Evolutionary conservation across 371 early-diverging fungal genomes (phyloP), one percentile per base, ranked within the genome.

Genomic region (Coemansia sp.): DNA sequence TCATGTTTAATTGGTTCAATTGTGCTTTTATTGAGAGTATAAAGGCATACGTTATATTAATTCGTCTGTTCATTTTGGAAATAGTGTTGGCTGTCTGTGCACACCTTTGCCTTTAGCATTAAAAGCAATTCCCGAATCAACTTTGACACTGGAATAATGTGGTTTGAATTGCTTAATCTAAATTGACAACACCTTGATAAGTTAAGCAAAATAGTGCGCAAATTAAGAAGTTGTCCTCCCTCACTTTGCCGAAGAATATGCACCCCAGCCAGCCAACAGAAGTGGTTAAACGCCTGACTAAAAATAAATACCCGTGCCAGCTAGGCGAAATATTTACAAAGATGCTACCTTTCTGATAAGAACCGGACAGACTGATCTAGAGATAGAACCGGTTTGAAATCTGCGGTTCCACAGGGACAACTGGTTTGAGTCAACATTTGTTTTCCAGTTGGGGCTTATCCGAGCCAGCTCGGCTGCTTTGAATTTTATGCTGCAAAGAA

Each of bases 341-440:
- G 54, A 19, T 23, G 54, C 26, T 13, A 23, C 15, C 54, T 54
- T 54, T 54, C 54, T 24, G 54, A 54, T 54, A 15, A 54, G 54
- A 54, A 54, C 7, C 3, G 28, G n/a, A 15, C 13, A 8, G 28
- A 7, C 54, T 15, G 24, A 54, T 54, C 26, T 28, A 28, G 54
- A 19, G 17, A 13, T 26, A 54, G 28, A 19, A 54, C 23, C 54
- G 23, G 53, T 53, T 53, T 53, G 53, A 53, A 53, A 4, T 12
- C 21, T 8, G 46, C 46, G n/a, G 46, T 46, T 17, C 17, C n/a
- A n/a, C 46, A 46, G 46, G 23, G 53, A 24, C 53, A 53, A 26
- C 23, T 11, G n/a, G 23, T 54, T 24, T 15, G 26, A 26, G 15
- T 24, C 28, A 4, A 48, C 11, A 52, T 21, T 9, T 52, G 29